Evolutionary conservation across 441 rosid genomes (phyloP), one percentile per base, ranked within the genome.

Genomic region (Daphne laureola): DNA sequence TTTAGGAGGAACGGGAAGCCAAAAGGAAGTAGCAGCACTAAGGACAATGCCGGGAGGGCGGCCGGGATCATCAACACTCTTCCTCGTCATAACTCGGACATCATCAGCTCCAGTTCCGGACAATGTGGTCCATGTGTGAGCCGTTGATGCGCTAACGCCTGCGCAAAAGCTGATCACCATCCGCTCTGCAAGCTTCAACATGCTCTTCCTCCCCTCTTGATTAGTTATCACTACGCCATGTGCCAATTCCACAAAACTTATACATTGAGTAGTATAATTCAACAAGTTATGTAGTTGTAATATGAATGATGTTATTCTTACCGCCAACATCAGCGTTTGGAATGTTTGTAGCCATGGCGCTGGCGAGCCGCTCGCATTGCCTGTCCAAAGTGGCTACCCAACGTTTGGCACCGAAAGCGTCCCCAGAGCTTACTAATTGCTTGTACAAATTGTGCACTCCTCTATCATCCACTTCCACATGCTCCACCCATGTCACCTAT

Each of bases 401-500:
- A 14, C 95, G 91, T 55, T 67, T 86, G 9, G 97, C 97, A 12
- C 86, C 93, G 35, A 87, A 90, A 4, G 91, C 99, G 31, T 73
- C 75, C 35, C 96, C 97, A 6, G 82, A 63, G 71, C 51, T 57
- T 16, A 93, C 77, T 0, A 83, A 67, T 48, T 77, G 80, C 78
- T 71, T 76, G 77, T 74, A 93, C 15, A 85, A 55, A 65, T 48
- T 53, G 54, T 85, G 84, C 40, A 74, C 79, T 21, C 72, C 86
- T 57, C 79, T 65, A 47, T 83, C 93, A 49, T 90, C 91, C 26
- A 79, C 90, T 62, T 90, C 99, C 25, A 87, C 84, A 68, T 90
- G 80, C 59, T 93, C 99, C 35, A 93, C 74, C 99, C 99, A 93
- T 2, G 79, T 90, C 14, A 93, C 91, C 98, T 93, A 26, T n/a